phyloP scores from a whole-genome alignment of 2,329 filamentous ascomycete species.

The Fusarium sp. region DNA sequence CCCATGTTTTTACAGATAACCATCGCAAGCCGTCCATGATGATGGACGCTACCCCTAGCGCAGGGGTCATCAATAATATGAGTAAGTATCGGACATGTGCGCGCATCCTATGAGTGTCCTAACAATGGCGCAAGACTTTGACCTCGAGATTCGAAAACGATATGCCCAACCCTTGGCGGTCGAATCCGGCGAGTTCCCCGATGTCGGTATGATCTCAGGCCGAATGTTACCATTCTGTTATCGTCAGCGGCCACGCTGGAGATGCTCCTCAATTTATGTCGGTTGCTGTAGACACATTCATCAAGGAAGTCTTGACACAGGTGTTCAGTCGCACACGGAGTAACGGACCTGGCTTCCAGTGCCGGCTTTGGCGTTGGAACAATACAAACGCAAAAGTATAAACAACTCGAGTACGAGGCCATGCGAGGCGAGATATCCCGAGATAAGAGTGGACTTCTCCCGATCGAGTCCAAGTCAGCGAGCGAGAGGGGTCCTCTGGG shows the following conservation, averaged over 20 bases:
- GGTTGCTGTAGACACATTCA: slow-evolving; percentile 73
- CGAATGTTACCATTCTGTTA: slow-evolving; percentile 78
- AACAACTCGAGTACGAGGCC: slow-evolving; percentile 78
- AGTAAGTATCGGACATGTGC: slow-evolving; percentile 64
- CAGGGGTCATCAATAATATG: slow-evolving; percentile 83
- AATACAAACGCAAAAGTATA: slow-evolving; percentile 85
- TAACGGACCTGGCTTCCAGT: slow-evolving; percentile 72
- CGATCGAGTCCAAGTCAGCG: slow-evolving; percentile 82
- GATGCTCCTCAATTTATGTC: slow-evolving; percentile 75
- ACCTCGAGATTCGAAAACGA: slow-evolving; percentile 75
- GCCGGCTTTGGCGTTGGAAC: slow-evolving; percentile 74
- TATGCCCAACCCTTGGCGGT: slow-evolving; percentile 73
- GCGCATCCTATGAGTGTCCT: slow-evolving; percentile 17
- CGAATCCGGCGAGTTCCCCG: slow-evolving; percentile 78
- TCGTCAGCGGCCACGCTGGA: slow-evolving; percentile 67
- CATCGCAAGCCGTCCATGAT: slow-evolving; percentile 59
- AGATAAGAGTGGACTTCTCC: slow-evolving; percentile 82
- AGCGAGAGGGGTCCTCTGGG: slow-evolving; percentile 78
- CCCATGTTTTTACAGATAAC: slow-evolving; percentile 64
- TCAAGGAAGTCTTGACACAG: slow-evolving; percentile 73
- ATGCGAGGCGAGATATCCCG: slow-evolving; percentile 79
- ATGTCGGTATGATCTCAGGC: slow-evolving; percentile 70
- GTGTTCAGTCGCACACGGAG: slow-evolving; percentile 74
- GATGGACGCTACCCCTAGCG: slow-evolving; percentile 75
- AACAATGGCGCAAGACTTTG: slow-evolving; percentile 64